Percentiles rank a stretch among this genome's conserved stretches.
Evolutionary conservation across 192 early-diverging fungal genomes (phyloP).

Genomic region (Paraglomus occultum): DNA sequence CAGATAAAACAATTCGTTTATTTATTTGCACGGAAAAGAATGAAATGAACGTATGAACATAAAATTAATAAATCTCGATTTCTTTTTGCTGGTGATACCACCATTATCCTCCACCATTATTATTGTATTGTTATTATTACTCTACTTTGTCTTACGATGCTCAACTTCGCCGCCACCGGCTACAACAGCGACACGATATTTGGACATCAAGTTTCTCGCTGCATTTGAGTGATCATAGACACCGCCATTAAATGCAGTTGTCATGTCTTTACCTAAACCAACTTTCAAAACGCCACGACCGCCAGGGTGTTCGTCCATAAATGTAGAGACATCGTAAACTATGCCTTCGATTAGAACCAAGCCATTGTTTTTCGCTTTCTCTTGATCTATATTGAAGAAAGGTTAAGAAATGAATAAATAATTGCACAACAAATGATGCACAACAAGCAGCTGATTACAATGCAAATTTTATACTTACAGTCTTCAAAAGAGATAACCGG

Average conservation of each 20-base stretch:
- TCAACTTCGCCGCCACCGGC: constrained; percentile 51
- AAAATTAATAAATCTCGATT: no score
- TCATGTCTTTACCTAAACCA: constrained; percentile 86
- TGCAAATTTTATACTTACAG: constrained; percentile 40
- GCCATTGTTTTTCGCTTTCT: constrained; percentile 61
- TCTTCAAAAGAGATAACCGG: constrained; percentile 68
- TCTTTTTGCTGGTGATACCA: no score
- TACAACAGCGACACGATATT: constrained; percentile 70
- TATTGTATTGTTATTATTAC: no score
- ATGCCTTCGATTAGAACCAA: constrained; percentile 84
- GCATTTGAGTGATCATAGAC: constrained; percentile 94
- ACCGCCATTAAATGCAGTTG: constrained; percentile 90
- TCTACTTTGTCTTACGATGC: constrained; percentile 37
- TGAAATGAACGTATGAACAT: no score
- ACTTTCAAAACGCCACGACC: constrained; percentile 74
- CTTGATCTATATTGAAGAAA: constrained; percentile 4
- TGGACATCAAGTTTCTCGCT: constrained; percentile 84
- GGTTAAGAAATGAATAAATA: not conserved
- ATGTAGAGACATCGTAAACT: constrained; percentile 81
- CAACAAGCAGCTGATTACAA: not conserved
- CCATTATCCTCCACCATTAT: no score
- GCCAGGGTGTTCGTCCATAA: constrained; percentile 90
- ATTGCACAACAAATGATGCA: not conserved
- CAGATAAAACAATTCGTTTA: no score
- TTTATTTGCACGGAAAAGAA: no score